These are phyloP conservation scores for Neurospora crassa DNA, from an alignment of 2,329 filamentous ascomycete species.

Conservation along the genomic window DNA sequence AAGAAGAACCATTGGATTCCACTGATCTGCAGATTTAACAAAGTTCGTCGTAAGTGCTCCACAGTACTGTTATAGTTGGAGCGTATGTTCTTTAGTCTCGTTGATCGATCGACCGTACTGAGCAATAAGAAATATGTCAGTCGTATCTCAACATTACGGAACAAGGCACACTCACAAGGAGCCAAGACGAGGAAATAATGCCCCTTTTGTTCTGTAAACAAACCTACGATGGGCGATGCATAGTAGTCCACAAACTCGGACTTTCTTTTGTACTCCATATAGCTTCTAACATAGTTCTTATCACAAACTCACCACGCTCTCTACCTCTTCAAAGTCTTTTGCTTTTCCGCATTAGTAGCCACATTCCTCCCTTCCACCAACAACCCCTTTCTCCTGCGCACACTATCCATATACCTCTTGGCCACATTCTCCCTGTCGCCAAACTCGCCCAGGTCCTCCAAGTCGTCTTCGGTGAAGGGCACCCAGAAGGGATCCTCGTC, in stretches of 20 bases:
- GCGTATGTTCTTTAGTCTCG: no score
- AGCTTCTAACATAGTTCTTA: no score
- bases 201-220: background rate
- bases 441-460: constrained; percentile 91
- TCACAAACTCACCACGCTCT: background rate
- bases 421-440: constrained; percentile 94
- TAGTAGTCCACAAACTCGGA: background rate
- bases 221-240: background rate
- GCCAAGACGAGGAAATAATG: background rate
- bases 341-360: constrained; percentile 88
- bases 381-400: constrained; percentile 79
- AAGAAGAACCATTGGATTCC: background rate
- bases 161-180: background rate
- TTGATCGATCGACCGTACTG: background rate
- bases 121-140: background rate
- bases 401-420: constrained; percentile 88
- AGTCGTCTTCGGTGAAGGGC: constrained; percentile 87
- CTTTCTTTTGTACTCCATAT: background rate
- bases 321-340: constrained; percentile 57
- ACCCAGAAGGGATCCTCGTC: constrained; percentile 98
- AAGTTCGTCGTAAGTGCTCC: no score
- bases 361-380: constrained; percentile 69
- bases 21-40: background rate
- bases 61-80: no score
- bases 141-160: no score